Conservation (phyloP, 257 asterid species). For the Capsicum chinense region DNA sequence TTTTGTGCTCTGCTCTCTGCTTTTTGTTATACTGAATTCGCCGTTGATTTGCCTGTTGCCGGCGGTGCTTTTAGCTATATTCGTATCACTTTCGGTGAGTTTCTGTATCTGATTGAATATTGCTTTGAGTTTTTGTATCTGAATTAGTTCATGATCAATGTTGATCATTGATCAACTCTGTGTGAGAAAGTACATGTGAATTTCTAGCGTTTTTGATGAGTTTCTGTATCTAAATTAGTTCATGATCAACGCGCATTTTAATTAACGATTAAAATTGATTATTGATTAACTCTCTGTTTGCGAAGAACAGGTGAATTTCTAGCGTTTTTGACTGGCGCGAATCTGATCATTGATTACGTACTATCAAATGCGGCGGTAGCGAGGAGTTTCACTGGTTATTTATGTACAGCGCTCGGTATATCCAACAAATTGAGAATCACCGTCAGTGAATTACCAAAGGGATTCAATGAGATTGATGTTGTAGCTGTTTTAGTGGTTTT, state of each 20-base stretch:
- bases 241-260: too few relatives aligned
- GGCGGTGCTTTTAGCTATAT: conserved; percentile 98
- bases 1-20: conserved; percentile 94
- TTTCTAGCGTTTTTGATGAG: too few relatives aligned
- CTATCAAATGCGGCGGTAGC: conserved; percentile 97
- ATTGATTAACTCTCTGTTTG: conserved; percentile 1
- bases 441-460: conserved; percentile 58
- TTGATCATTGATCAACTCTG: too few relatives aligned
- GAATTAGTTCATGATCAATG: too few relatives aligned
- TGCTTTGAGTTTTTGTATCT: neutral
- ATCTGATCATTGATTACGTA: conserved; percentile 81
- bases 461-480: conserved; percentile 77
- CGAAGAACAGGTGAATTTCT: conserved; percentile 63
- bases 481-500: conserved; percentile 79
- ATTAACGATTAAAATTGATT: too few relatives aligned
- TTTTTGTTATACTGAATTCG: conserved; percentile 94
- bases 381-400: conserved; percentile 82
- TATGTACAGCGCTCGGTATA: conserved; percentile 71
- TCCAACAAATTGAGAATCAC: conserved; percentile 59
- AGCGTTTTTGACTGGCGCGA: conserved; percentile 87
- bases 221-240: too few relatives aligned
- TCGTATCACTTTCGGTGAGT: conserved; percentile 79
- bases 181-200: too few relatives aligned
- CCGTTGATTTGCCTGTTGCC: conserved; percentile 97
- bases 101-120: too few relatives aligned